Evolutionary conservation across 495 filamentous ascomycete genomes (phyloP).

Genomic region (Penicillium soppii): DNA sequence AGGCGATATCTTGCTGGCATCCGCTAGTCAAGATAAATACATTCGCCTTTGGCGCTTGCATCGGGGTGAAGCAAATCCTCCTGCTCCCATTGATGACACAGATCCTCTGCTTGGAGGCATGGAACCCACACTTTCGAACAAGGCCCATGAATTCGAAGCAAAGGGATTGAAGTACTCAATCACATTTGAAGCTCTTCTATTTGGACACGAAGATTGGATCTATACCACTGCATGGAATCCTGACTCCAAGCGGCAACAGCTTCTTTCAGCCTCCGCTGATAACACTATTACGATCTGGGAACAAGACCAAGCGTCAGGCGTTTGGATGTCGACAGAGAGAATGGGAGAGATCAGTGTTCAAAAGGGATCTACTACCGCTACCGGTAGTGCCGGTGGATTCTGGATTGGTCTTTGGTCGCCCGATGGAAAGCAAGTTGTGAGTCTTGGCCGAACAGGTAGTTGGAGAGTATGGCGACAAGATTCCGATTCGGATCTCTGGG

Average conservation of each 20-base stretch:
- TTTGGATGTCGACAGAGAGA: constrained; percentile 82
- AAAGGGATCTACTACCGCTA: constrained; percentile 93
- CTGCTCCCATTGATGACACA: constrained; percentile 37
- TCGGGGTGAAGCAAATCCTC: constrained; percentile 51
- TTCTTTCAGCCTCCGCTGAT: constrained; percentile 91
- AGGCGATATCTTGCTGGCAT: constrained; percentile 80
- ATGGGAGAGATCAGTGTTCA: constrained; percentile 91
- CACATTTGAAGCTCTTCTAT: constrained; percentile 90
- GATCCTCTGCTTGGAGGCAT: constrained; percentile 61
- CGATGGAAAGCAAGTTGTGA: constrained; percentile 67
- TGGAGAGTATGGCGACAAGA: constrained; percentile 81
- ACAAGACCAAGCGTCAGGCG: constrained; percentile 73
- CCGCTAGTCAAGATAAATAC: constrained; percentile 96
- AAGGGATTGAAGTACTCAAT: constrained; percentile 63
- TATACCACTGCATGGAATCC: constrained; percentile 80
- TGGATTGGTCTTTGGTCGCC: constrained; percentile 96
- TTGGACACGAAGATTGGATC: constrained; percentile 98
- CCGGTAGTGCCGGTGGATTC: constrained; percentile 91
- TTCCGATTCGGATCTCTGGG: constrained; percentile 61
- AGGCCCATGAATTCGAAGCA: constrained; percentile 71
- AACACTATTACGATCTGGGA: constrained; percentile 94
- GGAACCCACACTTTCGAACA: constrained; percentile 72
- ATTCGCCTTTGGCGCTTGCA: constrained; percentile 90
- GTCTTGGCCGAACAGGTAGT: constrained; percentile 86
- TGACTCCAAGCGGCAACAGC: constrained; percentile 55